A percentile compares a stretch with the other conserved stretches of the same genome.
These are phyloP conservation scores for Eucalyptus regnans DNA, from an alignment of 345 rosid genomes.

Conservation along the genomic window DNA sequence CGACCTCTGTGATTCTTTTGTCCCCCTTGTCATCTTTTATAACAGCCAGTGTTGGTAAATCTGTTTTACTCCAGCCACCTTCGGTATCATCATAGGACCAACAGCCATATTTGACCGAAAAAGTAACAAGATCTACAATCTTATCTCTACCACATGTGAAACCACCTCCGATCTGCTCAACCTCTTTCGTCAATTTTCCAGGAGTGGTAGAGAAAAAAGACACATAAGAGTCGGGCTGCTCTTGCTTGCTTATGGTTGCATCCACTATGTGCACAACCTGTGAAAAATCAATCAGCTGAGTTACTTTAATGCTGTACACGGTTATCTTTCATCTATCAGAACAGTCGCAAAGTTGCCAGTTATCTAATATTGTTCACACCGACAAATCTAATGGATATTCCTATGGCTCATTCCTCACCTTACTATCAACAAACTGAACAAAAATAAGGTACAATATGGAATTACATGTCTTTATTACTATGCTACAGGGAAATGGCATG, in stretches of 20 bases:
- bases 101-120: slow-evolving; percentile 72
- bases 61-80: slow-evolving; percentile 59
- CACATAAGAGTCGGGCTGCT: slow-evolving; percentile 43
- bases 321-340: neutral
- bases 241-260: slow-evolving; percentile 35
- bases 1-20: slow-evolving; percentile 32
- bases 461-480: neutral
- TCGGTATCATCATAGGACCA: slow-evolving; percentile 35
- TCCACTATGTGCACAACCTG: slow-evolving; percentile 94
- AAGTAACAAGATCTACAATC: slow-evolving; percentile 63
- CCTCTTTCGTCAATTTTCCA: slow-evolving; percentile 68
- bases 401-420: neutral
- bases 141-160: slow-evolving; percentile 65
- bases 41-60: slow-evolving; percentile 49
- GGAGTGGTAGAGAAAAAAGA: slow-evolving; percentile 76
- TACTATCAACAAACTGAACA: neutral
- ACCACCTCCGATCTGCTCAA: slow-evolving; percentile 56
- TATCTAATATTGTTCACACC: neutral
- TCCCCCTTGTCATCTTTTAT: slow-evolving; percentile 20
- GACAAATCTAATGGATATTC: neutral
- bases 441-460: neutral
- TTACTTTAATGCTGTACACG: neutral
- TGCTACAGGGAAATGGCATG: neutral
- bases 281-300: neutral
- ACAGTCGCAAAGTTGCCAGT: neutral